These are phyloP conservation scores for Pestalotiopsis sp. DNA, from an alignment of 2,329 filamentous ascomycete species.

Conservation along the genomic window DNA sequence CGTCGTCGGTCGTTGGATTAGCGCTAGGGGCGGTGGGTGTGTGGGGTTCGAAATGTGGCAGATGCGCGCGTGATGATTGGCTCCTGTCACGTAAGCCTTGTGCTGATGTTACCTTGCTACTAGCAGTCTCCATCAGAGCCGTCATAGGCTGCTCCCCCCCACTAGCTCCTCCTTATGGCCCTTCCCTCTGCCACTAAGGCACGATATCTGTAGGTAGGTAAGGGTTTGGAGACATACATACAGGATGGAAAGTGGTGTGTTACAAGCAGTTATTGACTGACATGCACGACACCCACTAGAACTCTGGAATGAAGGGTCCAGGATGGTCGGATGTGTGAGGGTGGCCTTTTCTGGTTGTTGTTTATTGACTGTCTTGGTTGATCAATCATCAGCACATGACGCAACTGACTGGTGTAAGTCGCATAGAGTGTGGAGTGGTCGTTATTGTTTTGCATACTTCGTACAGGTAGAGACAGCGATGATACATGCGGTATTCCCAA, in stretches of 20 bases:
- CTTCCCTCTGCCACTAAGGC: neutral
- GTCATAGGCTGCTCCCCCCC: neutral
- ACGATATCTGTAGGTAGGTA: neutral
- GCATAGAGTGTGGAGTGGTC: neutral
- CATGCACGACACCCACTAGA: constrained; percentile 1
- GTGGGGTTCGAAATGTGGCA: constrained; percentile 6
- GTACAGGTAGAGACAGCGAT: neutral
- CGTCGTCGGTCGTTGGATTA: constrained; percentile 27
- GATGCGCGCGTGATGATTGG: constrained; percentile 6
- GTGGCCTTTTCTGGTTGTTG: neutral
- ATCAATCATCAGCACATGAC: neutral
- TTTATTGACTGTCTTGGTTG: neutral
- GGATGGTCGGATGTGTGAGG: neutral
- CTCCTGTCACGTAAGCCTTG: constrained; percentile 10
- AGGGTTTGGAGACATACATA: neutral
- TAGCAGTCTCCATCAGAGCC: neutral
- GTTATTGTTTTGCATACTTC: neutral
- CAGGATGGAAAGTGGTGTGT: neutral
- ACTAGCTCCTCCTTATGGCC: neutral
- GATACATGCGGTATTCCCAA: neutral
- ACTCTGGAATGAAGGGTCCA: neutral
- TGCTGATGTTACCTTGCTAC: neutral
- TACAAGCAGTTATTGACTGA: neutral
- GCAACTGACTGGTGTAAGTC: neutral
- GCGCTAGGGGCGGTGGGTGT: neutral